Percentiles rank a stretch among this genome's conserved stretches.
Evolutionary conservation across 2,329 filamentous ascomycete genomes (phyloP).

Genomic region (Clarireedia monteithiana): DNA sequence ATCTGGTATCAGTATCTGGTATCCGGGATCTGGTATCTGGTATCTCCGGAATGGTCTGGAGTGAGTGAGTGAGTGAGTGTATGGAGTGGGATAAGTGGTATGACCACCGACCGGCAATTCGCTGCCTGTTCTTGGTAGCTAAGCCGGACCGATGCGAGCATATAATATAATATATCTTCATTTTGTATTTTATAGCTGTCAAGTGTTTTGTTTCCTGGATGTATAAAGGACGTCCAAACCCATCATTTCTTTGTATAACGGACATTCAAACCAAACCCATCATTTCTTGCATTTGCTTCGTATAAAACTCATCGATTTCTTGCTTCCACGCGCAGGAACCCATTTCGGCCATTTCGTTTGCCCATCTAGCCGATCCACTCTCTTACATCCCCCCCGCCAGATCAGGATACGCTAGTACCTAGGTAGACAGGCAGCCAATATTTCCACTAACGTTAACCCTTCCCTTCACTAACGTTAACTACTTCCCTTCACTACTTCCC

Average conservation of each 20-base stretch:
- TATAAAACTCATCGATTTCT: neutral
- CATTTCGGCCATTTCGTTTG: neutral
- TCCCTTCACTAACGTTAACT: neutral
- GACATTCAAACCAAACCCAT: neutral
- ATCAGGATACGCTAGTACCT: conserved; percentile 1
- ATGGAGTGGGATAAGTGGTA: no score
- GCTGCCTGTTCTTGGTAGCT: no score
- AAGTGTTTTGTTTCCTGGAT: no score
- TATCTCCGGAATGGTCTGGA: no score
- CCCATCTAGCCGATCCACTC: neutral
- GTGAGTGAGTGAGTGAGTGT: no score
- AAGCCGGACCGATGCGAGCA: no score
- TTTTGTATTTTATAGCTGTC: no score
- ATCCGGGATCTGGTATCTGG: no score
- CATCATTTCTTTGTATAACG: neutral
- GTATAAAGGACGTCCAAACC: neutral
- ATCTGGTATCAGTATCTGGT: no score
- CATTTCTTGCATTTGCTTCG: neutral
- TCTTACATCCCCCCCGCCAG: neutral
- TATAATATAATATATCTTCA: no score
- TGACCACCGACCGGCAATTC: no score
- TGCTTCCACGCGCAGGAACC: neutral
- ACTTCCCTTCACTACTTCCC: neutral
- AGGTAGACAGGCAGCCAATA: neutral
- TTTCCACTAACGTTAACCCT: neutral